A percentile compares a stretch with the other conserved stretches of the same genome.
Evolutionary conservation across 164 flowering plant genomes (phyloP).

Genomic region (Tetrastigma voinierianum): DNA sequence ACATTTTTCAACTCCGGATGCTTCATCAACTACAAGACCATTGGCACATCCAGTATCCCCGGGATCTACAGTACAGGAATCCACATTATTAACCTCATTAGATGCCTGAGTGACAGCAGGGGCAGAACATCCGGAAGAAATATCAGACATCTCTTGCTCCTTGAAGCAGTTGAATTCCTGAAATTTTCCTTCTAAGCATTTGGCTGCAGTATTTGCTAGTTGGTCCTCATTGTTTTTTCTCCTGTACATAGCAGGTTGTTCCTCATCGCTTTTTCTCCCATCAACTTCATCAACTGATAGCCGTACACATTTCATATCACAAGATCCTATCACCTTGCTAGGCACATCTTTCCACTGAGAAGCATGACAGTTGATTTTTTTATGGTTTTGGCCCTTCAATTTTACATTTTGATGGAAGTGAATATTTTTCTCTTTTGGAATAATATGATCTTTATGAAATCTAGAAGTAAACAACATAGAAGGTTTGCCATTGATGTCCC

Average conservation of each 20-base stretch:
- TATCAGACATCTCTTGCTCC: conserved; percentile 53
- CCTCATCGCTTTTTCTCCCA: conserved; percentile 13
- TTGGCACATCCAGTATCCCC: conserved; percentile 21
- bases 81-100: conserved; percentile 33
- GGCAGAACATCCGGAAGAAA: conserved; percentile 60
- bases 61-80: conserved; percentile 36
- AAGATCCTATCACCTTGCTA: conserved; percentile 20
- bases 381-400: conserved; percentile 11
- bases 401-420: conserved; percentile 19
- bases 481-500: conserved; percentile 8
- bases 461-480: conserved; percentile 15
- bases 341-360: conserved; percentile 69
- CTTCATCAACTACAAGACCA: conserved; percentile 47
- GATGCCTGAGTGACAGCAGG: conserved; percentile 58
- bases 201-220: too few species aligned
- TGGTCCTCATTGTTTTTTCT: conserved; percentile 18
- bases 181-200: too few species aligned
- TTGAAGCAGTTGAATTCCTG: too few species aligned
- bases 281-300: conserved; percentile 21
- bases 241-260: too few species aligned
- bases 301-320: conserved; percentile 17
- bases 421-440: conserved; percentile 7
- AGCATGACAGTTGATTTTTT: conserved; percentile 20
- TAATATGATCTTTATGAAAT: conserved; percentile 13
- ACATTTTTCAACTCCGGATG: conserved; percentile 49